Evolutionary conservation across 2,329 filamentous ascomycete genomes (phyloP), one percentile per base, ranked within the genome.

Genomic region (Colletotrichum higginsianum): DNA sequence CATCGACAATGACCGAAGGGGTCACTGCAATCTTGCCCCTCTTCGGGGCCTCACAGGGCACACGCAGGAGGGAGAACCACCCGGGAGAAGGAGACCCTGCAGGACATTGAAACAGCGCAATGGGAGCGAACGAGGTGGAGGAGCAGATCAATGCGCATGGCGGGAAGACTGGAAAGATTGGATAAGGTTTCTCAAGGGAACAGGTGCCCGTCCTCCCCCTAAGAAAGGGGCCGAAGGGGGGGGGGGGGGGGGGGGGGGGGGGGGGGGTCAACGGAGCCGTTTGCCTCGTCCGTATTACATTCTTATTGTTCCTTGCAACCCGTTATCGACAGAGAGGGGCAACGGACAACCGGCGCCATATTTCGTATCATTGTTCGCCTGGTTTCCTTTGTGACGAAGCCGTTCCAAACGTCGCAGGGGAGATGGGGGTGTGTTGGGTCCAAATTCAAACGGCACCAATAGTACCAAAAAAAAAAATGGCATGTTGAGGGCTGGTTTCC

Each of bases 51-150:
- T 42, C 15, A 11, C 26, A 35, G 18, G 15, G 23, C 26, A 35
- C 35, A 42, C 15, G 6, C 26, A 21, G 13, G 15, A n/a, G 38
- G 13, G 15, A n/a, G 38, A n/a, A 13, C 12, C 23, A 11, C n/a
- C 35, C 38, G 12, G 49, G 6, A 16, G 23, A 9, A 42, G 47
- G 9, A 44, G 21, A 30, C 13, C 38, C 49, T 62, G 60, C 66
- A 63, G 55, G 38, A 42, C 50, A 18, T 57, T 64, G 66, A 68
- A 68, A 64, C 66, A 50, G 52, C 26, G 58, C 58, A 50, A n/a
- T 11, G 60, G 44, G 40, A 47, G 56, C 44, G 30, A 57, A 58
- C 38, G 52, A 58, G 53, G 21, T 50, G 56, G 30, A 47, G 35
- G 64, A 50, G 63, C 40, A 30, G 47, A 60, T n/a, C 65, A 61